Evolutionary conservation across 495 filamentous ascomycete genomes (phyloP).

Genomic region (Aspergillus kassunensis): DNA sequence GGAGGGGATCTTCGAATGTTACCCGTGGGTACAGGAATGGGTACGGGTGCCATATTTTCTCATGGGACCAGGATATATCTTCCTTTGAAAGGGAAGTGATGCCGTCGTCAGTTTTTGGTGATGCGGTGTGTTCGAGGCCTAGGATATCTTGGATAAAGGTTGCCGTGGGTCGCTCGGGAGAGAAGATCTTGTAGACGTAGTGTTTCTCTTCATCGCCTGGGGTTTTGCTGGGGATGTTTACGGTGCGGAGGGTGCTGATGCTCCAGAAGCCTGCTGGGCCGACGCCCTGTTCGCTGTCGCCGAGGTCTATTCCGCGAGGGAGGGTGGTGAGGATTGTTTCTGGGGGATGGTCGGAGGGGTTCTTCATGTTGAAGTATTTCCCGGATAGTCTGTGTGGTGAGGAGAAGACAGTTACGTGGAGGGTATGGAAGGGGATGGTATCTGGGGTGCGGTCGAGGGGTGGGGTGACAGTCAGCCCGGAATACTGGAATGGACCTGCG

Average conservation of each 20-base stretch:
- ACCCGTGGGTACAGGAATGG: constrained; percentile 77
- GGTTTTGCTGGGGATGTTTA: constrained; percentile 35
- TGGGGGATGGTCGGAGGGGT: constrained; percentile 53
- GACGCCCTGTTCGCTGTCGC: constrained; percentile 49
- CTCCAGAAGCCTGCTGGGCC: constrained; percentile 80
- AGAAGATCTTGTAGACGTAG: constrained; percentile 96
- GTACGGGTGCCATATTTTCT: constrained; percentile 76
- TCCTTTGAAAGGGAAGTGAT: constrained; percentile 35
- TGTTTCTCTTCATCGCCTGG: constrained; percentile 45
- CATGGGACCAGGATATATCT: constrained; percentile 74
- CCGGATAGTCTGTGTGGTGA: constrained; percentile 66
- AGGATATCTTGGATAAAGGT: constrained; percentile 55
- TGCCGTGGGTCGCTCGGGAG: constrained; percentile 60
- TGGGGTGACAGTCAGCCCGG: constrained; percentile 56
- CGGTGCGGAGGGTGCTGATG: constrained; percentile 69
- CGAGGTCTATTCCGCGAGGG: constrained; percentile 49
- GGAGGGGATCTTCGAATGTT: constrained; percentile 77
- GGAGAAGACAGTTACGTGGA: constrained; percentile 88
- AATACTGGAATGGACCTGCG: constrained; percentile 71
- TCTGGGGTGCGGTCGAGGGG: constrained; percentile 56
- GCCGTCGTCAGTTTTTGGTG: constrained; percentile 17
- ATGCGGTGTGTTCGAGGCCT: constrained; percentile 23
- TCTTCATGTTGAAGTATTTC: constrained; percentile 62
- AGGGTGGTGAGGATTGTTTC: constrained; percentile 80
- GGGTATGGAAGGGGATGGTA: constrained; percentile 71